Base-by-base conservation (phyloP, 2,329 filamentous ascomycete species). In the Drechslerella coelobrocha region DNA sequence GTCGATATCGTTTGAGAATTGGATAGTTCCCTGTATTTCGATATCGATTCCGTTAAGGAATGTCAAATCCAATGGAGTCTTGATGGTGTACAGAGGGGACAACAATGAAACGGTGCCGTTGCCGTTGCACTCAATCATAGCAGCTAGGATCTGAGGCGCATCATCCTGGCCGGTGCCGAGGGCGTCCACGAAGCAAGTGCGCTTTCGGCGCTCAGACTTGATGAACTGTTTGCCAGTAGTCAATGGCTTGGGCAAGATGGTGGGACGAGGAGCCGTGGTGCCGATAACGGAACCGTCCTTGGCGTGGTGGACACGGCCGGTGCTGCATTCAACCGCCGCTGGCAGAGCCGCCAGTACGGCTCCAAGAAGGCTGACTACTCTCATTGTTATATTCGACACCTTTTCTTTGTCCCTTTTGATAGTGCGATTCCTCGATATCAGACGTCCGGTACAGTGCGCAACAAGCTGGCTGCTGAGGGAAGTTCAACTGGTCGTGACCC, bases 21-120 rank as follows among this genome's bases (percentile, higher is more conserved):
- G 61, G 12, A 74, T 54, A 9, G 61, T 74, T 19, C 73, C 73
- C 14, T 62, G 72, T n/a, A 79, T 80, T 80, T 84, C 83, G 2
- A 89, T 78, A 76, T 90, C 88, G 27, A 90, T 81, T 73, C 84
- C 80, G 45, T 85, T 80, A 17, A 89, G 79, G 76, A 87, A 88
- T 0, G 85, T 88, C 73, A 89, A 78, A 74, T 90, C 85, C 31
- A 90, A 76, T 0, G 87, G 85, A 0, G 85, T 88, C 12, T 83
- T 86, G 69, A 90, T 83, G 1, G 81, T 84, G 76, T 89, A 90
- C 63, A 81, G 79, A 27, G 84, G 83, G 17, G 80, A 79, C 2
- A 82, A 80, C 50, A 89, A 84, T 1, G 88, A 80, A 3, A 88
- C 83, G 10, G 83, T 84, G 6, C 87, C 87, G 9, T 86, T 86